phyloP scores from a whole-genome alignment of 345 rosid species.

The Firmiana major region DNA sequence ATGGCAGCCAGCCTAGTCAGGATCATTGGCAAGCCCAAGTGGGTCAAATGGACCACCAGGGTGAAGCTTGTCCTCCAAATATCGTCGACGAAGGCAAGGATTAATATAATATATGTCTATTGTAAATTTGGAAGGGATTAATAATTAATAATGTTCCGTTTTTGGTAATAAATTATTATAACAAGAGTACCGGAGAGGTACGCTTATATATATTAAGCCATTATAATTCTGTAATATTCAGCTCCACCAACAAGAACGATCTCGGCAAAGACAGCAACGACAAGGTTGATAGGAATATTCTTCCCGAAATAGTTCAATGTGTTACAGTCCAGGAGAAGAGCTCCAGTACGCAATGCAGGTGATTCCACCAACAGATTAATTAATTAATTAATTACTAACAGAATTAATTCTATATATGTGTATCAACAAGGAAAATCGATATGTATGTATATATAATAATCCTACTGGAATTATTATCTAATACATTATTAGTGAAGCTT shows the following conservation, averaged over 20 bases:
- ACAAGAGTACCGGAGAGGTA: too few relatives aligned
- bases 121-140: background rate
- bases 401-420: too few relatives aligned
- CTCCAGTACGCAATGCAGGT: too few relatives aligned
- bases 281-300: background rate
- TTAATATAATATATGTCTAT: too few relatives aligned
- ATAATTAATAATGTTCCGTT: background rate
- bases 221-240: constrained; percentile 94
- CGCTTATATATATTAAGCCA: constrained; percentile 65
- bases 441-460: too few relatives aligned
- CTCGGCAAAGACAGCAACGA: constrained; percentile 76
- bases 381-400: too few relatives aligned
- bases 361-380: too few relatives aligned
- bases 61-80: constrained; percentile 89
- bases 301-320: constrained; percentile 34
- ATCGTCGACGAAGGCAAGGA: too few relatives aligned
- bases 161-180: background rate
- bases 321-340: constrained; percentile 42
- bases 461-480: too few relatives aligned
- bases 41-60: constrained; percentile 99
- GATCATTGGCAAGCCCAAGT: constrained; percentile 85
- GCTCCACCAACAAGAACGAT: constrained; percentile 91
- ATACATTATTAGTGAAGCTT: too few relatives aligned
- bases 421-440: too few relatives aligned
- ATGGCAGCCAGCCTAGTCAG: constrained; percentile 92